Percentiles rank a stretch among this genome's conserved stretches.
These are phyloP conservation scores for Cladobotryum protrusum DNA, from an alignment of 2,329 filamentous ascomycete species.

Conservation along the genomic window DNA sequence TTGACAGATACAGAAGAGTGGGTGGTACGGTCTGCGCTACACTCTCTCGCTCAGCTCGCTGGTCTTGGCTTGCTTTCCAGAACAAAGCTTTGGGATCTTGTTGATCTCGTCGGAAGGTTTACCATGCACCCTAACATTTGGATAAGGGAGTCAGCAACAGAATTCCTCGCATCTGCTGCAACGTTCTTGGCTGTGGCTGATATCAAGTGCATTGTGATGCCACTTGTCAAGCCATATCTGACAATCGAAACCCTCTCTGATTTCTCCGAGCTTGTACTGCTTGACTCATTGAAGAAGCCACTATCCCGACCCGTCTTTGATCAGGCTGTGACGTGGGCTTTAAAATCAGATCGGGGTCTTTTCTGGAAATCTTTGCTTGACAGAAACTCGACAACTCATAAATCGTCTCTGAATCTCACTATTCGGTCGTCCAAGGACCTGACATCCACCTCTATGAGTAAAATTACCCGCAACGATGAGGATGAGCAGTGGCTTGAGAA, in stretches of 20 bases:
- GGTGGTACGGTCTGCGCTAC: slow-evolving; percentile 83
- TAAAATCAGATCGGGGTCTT: slow-evolving; percentile 68
- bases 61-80: slow-evolving; percentile 81
- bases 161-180: slow-evolving; percentile 74
- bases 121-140: slow-evolving; percentile 91
- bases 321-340: slow-evolving; percentile 78
- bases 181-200: slow-evolving; percentile 74
- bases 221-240: slow-evolving; percentile 74
- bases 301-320: slow-evolving; percentile 76
- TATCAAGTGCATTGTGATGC: slow-evolving; percentile 73
- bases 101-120: slow-evolving; percentile 77
- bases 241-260: slow-evolving; percentile 62
- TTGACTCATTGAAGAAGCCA: slow-evolving; percentile 79
- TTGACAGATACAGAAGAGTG: slow-evolving; percentile 89
- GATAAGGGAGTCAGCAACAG: slow-evolving; percentile 84
- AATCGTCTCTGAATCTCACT: slow-evolving; percentile 47
- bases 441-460: slow-evolving; percentile 52
- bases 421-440: slow-evolving; percentile 52
- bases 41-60: slow-evolving; percentile 83
- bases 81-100: slow-evolving; percentile 77
- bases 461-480: slow-evolving; percentile 73
- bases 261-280: slow-evolving; percentile 65
- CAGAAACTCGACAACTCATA: slow-evolving; percentile 58
- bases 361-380: slow-evolving; percentile 81
- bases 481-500: slow-evolving; percentile 90